phyloP scores from a whole-genome alignment of 2,329 filamentous ascomycete genomes.

The Alternaria sp. region DNA sequence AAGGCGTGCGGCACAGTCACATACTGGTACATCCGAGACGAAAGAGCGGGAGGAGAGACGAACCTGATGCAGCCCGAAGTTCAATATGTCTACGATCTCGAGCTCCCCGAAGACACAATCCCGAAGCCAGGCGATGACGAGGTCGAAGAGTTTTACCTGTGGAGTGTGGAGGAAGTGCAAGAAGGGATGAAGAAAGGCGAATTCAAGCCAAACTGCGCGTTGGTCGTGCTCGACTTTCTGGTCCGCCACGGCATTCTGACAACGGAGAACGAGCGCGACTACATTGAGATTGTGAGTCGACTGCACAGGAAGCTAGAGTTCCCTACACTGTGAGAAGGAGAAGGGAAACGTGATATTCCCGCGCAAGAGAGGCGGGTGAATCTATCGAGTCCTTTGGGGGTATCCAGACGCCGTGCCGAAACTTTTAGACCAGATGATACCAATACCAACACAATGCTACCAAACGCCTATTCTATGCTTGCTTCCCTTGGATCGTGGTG shows the following conservation, averaged over 20 bases:
- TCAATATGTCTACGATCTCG: constrained; percentile 90
- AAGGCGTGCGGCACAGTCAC: constrained; percentile 73
- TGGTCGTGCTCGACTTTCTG: constrained; percentile 89
- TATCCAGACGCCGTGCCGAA: constrained; percentile 41
- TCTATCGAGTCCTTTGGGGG: constrained; percentile 33
- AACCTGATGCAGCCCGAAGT: constrained; percentile 87
- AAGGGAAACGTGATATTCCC: constrained; percentile 1
- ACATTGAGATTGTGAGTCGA: constrained; percentile 74
- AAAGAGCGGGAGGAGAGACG: constrained; percentile 77
- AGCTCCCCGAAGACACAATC: constrained; percentile 70
- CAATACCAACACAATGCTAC: constrained; percentile 29
- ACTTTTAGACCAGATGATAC: constrained; percentile 38
- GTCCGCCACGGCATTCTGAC: constrained; percentile 83
- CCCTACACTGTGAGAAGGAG: constrained; percentile 53
- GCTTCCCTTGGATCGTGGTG: constrained; percentile 12
- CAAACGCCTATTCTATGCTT: constrained; percentile 43
- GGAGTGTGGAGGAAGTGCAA: constrained; percentile 77
- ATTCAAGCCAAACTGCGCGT: constrained; percentile 92
- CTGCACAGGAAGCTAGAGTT: constrained; percentile 83
- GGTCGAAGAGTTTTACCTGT: constrained; percentile 82
- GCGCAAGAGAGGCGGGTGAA: constrained; percentile 1
- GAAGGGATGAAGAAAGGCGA: constrained; percentile 71
- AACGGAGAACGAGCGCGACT: constrained; percentile 77
- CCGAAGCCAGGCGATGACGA: constrained; percentile 86
- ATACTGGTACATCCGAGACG: constrained; percentile 82